These are phyloP conservation scores for Mucor piriformis DNA, from an alignment of 371 early-diverging fungal species.

Conservation along the genomic window DNA sequence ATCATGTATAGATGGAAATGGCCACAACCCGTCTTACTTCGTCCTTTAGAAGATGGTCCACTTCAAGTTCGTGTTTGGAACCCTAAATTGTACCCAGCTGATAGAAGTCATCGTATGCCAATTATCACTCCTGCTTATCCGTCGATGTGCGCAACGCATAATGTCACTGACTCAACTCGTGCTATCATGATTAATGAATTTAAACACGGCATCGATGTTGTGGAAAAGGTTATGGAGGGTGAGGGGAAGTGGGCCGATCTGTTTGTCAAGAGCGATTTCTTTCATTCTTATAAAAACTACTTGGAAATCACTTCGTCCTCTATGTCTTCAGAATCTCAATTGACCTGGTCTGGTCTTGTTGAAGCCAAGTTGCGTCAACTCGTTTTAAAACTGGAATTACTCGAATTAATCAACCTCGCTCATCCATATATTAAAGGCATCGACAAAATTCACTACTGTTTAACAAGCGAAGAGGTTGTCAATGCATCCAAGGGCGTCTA, in stretches of 20 bases:
- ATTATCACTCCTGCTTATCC: constrained; percentile 99
- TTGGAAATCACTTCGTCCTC: constrained; percentile 89
- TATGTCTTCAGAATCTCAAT: constrained; percentile 71
- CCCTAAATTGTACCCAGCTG: constrained; percentile 89
- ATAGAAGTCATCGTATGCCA: constrained; percentile 97
- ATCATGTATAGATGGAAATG: constrained; percentile 95
- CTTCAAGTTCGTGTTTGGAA: constrained; percentile 98
- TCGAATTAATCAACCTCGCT: constrained; percentile 79
- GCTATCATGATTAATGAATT: constrained; percentile 89
- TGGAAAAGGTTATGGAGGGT: constrained; percentile 73
- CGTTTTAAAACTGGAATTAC: constrained; percentile 83
- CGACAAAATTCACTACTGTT: constrained; percentile 68
- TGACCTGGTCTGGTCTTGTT: constrained; percentile 88
- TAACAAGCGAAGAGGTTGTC: constrained; percentile 64
- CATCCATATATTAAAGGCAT: constrained; percentile 93
- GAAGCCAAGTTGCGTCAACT: constrained; percentile 95
- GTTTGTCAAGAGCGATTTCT: constrained; percentile 91
- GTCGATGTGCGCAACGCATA: constrained; percentile 99
- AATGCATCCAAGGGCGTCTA: constrained; percentile 67
- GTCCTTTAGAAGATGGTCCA: constrained; percentile 91
- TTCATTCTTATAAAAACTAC: constrained; percentile 88
- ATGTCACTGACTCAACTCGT: constrained; percentile 93
- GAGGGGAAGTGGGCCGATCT: constrained; percentile 63
- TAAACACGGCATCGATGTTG: constrained; percentile 68
- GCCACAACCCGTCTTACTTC: constrained; percentile 97